These are phyloP conservation scores for Bertia moriformis DNA, from an alignment of 2,329 filamentous ascomycete species.

Conservation along the genomic window DNA sequence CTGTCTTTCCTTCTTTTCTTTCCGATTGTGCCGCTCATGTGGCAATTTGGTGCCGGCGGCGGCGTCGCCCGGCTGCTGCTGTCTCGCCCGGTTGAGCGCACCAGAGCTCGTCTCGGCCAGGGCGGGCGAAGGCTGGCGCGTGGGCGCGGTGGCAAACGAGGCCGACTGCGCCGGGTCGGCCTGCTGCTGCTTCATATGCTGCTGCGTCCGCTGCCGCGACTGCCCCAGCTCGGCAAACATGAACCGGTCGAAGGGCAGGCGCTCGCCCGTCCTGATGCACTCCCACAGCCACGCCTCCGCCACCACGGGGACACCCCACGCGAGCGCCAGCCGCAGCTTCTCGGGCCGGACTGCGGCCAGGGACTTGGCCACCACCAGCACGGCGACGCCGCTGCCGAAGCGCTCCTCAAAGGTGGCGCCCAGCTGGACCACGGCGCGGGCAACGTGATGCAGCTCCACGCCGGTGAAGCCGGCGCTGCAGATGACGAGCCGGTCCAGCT, in stretches of 20 bases:
- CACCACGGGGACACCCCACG: constrained; percentile 70
- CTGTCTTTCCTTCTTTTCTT: background rate
- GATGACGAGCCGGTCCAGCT: constrained; percentile 56
- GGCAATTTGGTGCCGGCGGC: background rate
- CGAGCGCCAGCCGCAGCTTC: constrained; percentile 64
- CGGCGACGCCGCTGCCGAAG: constrained; percentile 56
- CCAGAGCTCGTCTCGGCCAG: background rate
- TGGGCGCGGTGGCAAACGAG: background rate
- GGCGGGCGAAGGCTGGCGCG: background rate
- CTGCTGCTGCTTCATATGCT: background rate
- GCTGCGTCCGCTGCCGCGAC: background rate
- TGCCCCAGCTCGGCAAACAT: constrained; percentile 18
- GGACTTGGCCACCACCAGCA: constrained; percentile 61
- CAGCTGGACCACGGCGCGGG: constrained; percentile 32
- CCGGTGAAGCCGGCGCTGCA: constrained; percentile 73
- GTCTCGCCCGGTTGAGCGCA: background rate
- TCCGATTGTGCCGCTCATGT: background rate
- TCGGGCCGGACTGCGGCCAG: constrained; percentile 44
- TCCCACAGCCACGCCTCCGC: constrained; percentile 72
- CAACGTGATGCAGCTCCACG: constrained; percentile 36
- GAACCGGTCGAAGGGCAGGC: constrained; percentile 27
- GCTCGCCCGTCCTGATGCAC: constrained; percentile 47
- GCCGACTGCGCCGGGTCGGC: too few species aligned
- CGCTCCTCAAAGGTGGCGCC: constrained; percentile 71
- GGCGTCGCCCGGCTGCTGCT: background rate